Evolutionary conservation across 805 yeast genomes (phyloP), one percentile per base, ranked within the genome.

Genomic region (Kodamaea laetipori): DNA sequence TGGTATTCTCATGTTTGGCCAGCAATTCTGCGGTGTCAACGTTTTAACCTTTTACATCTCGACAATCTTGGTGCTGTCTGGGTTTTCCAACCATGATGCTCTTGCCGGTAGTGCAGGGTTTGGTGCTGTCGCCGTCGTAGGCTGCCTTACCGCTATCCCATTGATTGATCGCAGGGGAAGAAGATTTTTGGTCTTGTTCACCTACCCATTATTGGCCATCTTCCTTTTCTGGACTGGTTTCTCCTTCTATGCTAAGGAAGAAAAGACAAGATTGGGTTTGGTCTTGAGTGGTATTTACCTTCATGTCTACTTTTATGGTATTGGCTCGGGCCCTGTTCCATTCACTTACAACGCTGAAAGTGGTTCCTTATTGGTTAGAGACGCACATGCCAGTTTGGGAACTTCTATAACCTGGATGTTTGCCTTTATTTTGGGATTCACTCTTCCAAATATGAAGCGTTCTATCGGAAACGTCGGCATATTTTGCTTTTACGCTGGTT

Each of bases 281-380:
- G 52, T 53, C 24, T 49, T 60, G 11, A 39, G 46, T n/a, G 63
- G 57, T 17, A 57, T 57, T 28, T 58, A 60, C 46, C 46, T 57
- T 24, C 53, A 51, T 30, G 50, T 59, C 3, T 35, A 45, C 28
- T 56, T 53, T 6, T 57, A 50, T 44, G 56, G 59, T 2, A 49
- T 58, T 3, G 61, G 63, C 18, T 54, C 52, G 28, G 63, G 63
- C 2, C 63, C 64, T 10, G 58, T 60, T 15, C 57, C 59, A 6
- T 60, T 51, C 43, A 60, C 64, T 4, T 58, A 57, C 40, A 56
- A 58, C 5, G 64, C 64, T 10, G 63, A 60, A 39, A 55, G 54
- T 8, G 54, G 49, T 44, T 55, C 64, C 11, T 48, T 60, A 38
- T 48, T 49, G 41, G 57, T 60, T 13, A 51, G 64, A 41, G 63